Percentiles rank a stretch among this genome's conserved stretches.
These are phyloP conservation scores for Voacanga thouarsii DNA, from an alignment of 257 asterid genomes.

Conservation along the genomic window DNA sequence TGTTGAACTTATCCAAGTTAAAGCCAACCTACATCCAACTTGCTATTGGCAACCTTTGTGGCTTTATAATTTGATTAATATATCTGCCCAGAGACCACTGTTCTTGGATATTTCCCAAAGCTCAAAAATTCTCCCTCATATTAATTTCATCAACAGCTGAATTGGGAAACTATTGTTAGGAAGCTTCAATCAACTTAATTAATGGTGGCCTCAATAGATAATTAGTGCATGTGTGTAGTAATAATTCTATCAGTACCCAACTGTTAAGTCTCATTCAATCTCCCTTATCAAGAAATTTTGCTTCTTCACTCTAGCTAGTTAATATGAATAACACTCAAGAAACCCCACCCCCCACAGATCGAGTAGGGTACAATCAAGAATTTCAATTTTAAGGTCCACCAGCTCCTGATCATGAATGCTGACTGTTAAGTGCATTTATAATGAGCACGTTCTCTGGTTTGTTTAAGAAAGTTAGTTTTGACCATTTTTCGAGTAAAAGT, in stretches of 20 bases:
- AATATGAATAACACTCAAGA: background rate
- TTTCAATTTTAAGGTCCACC: background rate
- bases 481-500: background rate
- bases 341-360: background rate
- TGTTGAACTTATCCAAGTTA: background rate
- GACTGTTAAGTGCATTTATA: background rate
- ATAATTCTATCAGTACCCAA: constrained; percentile 7
- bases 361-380: background rate
- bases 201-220: constrained; percentile 9
- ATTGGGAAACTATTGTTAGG: background rate
- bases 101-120: constrained; percentile 6
- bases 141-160: background rate
- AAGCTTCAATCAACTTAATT: constrained; percentile 9
- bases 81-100: background rate
- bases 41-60: background rate
- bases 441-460: background rate
- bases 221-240: background rate
- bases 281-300: constrained; percentile 7
- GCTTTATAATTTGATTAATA: background rate
- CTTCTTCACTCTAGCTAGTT: background rate
- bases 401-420: background rate
- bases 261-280: background rate
- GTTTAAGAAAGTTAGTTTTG: background rate
- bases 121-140: background rate
- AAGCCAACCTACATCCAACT: background rate